Evolutionary conservation across 352 stramenopile genomes (phyloP).

Genomic region (Phytopythium kandeliae): DNA sequence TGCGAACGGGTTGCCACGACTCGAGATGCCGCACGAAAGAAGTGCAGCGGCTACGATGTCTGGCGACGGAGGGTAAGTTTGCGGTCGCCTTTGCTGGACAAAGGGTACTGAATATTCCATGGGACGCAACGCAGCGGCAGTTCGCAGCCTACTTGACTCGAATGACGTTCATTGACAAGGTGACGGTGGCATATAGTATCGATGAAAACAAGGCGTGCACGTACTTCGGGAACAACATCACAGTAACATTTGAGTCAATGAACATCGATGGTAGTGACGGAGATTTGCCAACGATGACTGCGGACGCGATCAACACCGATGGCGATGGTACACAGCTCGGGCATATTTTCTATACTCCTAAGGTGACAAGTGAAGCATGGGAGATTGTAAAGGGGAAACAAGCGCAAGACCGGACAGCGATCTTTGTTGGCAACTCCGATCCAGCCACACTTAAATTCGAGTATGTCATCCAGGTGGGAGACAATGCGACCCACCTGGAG

Average conservation of each 20-base stretch:
- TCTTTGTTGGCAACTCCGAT: conserved; percentile 21
- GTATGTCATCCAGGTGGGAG: conserved; percentile 55
- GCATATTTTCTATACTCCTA: conserved; percentile 38
- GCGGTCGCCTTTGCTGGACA: conserved; percentile 47
- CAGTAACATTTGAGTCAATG: conserved; percentile 67
- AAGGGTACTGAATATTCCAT: conserved; percentile 62
- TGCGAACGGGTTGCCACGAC: conserved; percentile 52
- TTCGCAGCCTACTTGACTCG: conserved; percentile 43
- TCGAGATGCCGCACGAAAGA: conserved; percentile 47
- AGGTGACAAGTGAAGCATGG: conserved; percentile 40
- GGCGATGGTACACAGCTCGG: conserved; percentile 34
- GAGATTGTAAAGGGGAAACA: conserved; percentile 59
- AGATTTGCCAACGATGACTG: conserved; percentile 56
- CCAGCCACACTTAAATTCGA: conserved; percentile 48
- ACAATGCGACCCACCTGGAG: conserved; percentile 54
- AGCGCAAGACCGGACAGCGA: conserved; percentile 28
- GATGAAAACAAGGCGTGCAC: conserved; percentile 52
- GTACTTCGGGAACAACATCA: conserved; percentile 82
- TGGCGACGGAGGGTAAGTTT: conserved; percentile 60
- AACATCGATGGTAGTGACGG: conserved; percentile 60
- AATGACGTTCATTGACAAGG: conserved; percentile 59
- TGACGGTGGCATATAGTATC: conserved; percentile 57
- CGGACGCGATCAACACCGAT: conserved; percentile 33
- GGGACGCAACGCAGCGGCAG: conserved; percentile 33
- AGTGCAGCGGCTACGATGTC: conserved; percentile 55